Evolutionary conservation across 805 yeast species (phyloP).

Genomic region (Cyberlindnera maclurae): DNA sequence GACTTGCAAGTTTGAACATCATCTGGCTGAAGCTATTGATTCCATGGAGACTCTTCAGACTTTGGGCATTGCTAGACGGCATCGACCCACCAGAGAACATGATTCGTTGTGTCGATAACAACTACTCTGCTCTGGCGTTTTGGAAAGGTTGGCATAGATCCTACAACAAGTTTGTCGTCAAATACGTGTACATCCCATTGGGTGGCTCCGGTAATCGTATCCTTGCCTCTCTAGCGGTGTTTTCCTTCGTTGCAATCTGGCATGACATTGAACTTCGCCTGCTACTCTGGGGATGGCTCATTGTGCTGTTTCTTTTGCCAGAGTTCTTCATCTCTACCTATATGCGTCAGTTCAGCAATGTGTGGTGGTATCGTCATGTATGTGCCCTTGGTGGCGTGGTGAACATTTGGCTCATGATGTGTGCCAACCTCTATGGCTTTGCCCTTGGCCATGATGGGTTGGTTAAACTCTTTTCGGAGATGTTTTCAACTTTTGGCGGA

Average conservation of each 20-base stretch:
- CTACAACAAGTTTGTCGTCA: constrained; percentile 80
- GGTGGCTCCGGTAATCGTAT: constrained; percentile 77
- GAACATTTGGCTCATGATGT: constrained; percentile 97
- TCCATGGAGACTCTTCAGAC: constrained; percentile 93
- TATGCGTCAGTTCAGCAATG: constrained; percentile 32
- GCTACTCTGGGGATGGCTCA: constrained; percentile 92
- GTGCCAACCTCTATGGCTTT: constrained; percentile 91
- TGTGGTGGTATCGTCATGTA: constrained; percentile 70
- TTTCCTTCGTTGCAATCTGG: constrained; percentile 96
- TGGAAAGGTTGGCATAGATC: constrained; percentile 99
- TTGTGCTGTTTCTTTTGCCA: constrained; percentile 82
- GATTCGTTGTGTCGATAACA: constrained; percentile 93
- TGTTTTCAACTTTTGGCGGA: constrained; percentile 70
- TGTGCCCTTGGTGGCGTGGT: constrained; percentile 84
- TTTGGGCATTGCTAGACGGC: constrained; percentile 89
- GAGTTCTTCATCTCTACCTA: constrained; percentile 58
- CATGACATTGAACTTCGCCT: constrained; percentile 89
- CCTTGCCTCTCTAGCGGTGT: constrained; percentile 74
- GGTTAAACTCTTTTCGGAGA: constrained; percentile 50
- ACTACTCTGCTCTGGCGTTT: constrained; percentile 87
- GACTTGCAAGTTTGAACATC: constrained; percentile 79
- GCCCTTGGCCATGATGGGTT: constrained; percentile 91
- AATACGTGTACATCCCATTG: constrained; percentile 85
- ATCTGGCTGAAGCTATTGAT: constrained; percentile 90
- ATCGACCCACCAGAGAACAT: constrained; percentile 97